These are phyloP conservation scores for Eutrema heterophyllum DNA, from an alignment of 345 rosid genomes.

Conservation along the genomic window DNA sequence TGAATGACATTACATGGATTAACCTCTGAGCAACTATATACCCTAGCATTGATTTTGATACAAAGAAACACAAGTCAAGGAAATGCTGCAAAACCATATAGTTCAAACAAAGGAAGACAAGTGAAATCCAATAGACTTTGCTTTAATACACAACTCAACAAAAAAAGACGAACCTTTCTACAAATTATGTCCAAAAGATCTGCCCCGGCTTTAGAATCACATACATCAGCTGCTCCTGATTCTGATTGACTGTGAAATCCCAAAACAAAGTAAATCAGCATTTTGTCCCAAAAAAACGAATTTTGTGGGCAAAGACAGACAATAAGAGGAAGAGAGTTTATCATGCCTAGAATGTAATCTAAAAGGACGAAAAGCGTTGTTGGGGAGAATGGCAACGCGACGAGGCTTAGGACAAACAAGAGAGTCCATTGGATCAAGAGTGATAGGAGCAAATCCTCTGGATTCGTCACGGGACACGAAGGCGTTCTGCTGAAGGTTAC, in stretches of 20 bases:
- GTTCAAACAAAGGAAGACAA: background rate
- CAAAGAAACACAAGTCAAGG: background rate
- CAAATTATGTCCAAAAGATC: conserved; percentile 66
- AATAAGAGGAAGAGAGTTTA: background rate
- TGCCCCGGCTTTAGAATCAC: conserved; percentile 49
- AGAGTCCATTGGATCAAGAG: conserved; percentile 38
- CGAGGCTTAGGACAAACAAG: conserved; percentile 93
- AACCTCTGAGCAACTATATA: background rate
- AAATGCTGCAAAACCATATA: background rate
- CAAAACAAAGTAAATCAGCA: background rate
- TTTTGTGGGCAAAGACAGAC: background rate
- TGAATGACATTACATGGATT: background rate
- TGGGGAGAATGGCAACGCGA: conserved; percentile 46
- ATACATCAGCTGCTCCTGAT: conserved; percentile 35
- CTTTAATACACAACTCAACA: background rate
- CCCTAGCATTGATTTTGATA: background rate
- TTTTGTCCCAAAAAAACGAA: background rate
- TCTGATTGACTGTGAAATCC: conserved; percentile 23
- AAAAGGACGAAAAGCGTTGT: conserved; percentile 38
- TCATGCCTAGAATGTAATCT: conserved; percentile 54
- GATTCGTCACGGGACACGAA: conserved; percentile 46
- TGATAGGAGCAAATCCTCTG: conserved; percentile 35
- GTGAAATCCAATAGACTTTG: background rate
- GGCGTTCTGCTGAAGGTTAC: conserved; percentile 72
- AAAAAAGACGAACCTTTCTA: conserved; percentile 38